These are phyloP conservation scores for Exophiala oligosperma DNA, from an alignment of 2,329 filamentous ascomycete species.

Conservation along the genomic window DNA sequence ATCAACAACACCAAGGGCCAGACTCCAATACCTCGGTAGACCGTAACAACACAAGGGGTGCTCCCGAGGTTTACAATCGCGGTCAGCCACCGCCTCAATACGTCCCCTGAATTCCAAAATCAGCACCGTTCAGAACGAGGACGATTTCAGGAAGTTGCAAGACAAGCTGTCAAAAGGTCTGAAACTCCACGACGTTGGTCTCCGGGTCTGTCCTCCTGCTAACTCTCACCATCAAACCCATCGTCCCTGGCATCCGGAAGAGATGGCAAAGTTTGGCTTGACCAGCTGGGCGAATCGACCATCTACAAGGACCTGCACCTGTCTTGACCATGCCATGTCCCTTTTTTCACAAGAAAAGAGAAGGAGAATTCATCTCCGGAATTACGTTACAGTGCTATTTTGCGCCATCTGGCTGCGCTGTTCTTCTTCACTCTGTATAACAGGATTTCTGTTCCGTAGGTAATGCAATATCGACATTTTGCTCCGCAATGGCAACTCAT, in stretches of 20 bases:
- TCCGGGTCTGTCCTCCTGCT: constrained; percentile 51
- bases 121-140: constrained; percentile 73
- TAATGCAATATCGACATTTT: too few species aligned
- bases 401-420: too few species aligned
- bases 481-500: too few species aligned
- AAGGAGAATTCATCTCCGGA: too few species aligned
- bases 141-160: constrained; percentile 74
- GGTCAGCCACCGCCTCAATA: not conserved
- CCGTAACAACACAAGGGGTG: not conserved
- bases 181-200: constrained; percentile 68
- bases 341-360: too few species aligned
- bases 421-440: too few species aligned
- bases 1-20: too few species aligned
- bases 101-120: constrained; percentile 41
- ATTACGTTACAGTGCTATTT: too few species aligned
- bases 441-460: too few species aligned
- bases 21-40: not conserved
- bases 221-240: constrained; percentile 55
- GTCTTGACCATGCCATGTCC: constrained; percentile 83
- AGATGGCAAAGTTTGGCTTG: constrained; percentile 64
- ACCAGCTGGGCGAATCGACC: constrained; percentile 78
- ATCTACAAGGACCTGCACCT: constrained; percentile 73
- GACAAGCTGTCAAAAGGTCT: constrained; percentile 63
- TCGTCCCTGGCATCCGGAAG: constrained; percentile 54
- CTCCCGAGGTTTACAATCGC: not conserved